These are phyloP conservation scores for Sporormia fimetaria DNA, from an alignment of 495 filamentous ascomycete species.

Conservation along the genomic window DNA sequence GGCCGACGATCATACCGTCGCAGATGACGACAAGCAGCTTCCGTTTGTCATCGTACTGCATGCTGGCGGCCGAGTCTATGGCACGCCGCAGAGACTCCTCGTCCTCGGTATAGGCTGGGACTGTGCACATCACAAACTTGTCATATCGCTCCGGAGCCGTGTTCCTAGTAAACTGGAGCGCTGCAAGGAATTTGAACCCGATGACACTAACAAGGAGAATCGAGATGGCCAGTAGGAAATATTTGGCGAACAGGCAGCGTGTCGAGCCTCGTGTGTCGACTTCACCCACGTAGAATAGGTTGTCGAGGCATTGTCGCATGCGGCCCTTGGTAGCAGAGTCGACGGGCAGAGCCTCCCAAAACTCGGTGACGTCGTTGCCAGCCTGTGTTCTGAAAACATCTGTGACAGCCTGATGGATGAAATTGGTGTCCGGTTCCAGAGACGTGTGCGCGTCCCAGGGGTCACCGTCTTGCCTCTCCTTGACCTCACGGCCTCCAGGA, in stretches of 20 bases:
- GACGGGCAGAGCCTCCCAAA: conserved; percentile 62
- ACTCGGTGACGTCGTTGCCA: conserved; percentile 71
- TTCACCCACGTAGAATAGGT: conserved; percentile 89
- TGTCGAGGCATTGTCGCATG: conserved; percentile 83
- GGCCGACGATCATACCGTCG: conserved; percentile 98
- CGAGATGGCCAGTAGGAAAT: conserved; percentile 84
- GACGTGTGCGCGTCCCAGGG: too few species aligned
- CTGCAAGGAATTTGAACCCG: conserved; percentile 91
- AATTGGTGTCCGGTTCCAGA: conserved; percentile 53
- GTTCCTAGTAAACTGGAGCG: conserved; percentile 85
- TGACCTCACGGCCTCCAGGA: conserved; percentile 57
- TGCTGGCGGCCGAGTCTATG: conserved; percentile 89
- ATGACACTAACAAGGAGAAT: conserved; percentile 71
- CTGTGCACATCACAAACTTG: conserved; percentile 97
- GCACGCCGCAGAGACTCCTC: conserved; percentile 94
- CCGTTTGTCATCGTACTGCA: conserved; percentile 96
- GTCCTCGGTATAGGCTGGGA: conserved; percentile 96
- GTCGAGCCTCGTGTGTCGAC: conserved; percentile 84
- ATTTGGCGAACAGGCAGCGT: conserved; percentile 77
- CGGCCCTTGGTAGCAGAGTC: conserved; percentile 40
- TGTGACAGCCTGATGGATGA: conserved; percentile 69
- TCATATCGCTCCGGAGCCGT: conserved; percentile 89
- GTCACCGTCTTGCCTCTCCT: too few species aligned
- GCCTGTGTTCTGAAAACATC: conserved; percentile 64
- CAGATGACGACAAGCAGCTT: conserved; percentile 91